Base-by-base conservation (phyloP, 1,284 basidiomycete species). In the Leccinum laetum region DNA sequence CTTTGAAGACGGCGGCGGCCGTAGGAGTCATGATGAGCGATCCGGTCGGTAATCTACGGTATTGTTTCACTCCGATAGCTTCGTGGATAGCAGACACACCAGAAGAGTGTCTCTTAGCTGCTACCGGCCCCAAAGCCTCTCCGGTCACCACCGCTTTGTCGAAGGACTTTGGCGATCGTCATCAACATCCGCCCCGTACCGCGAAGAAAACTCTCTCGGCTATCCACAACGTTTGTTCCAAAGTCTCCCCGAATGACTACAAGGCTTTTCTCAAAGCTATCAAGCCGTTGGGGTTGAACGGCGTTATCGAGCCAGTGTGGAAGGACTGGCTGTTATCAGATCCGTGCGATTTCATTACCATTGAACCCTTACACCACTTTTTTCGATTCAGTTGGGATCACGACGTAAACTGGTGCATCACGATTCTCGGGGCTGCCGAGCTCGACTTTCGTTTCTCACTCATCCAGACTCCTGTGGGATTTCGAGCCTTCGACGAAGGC, bases 261-360 rank as follows among this genome's bases (percentile, higher is more conserved):
- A 60, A 61, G 60, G 44, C 57, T 13, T 65, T 57, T 14, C 24
- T 67, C 14, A 61, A 58, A 32, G 52, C 37, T 14, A 26, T 46
- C 11, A 58, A 56, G 37, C 64, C 64, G 14, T 41, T 66, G 13
- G 29, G 24, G 3, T 53, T 53, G 16, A 68, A 68, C 32, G 62
- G 67, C 4, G 60, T 68, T 14, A 32, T 37, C 9, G 14, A 68
- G 6, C 64, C 67, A 8, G 61, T 69, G 16, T 68, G 67, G 64
- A 39, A 49, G 9, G 58, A 66, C 29, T 68, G 67, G 67, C 10
- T n/a, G 5, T 21, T 66, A 39, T 56, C 61, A 16, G 37, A 57
- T 8, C 67, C 67, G 9, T 53, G 55, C 13, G 16, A 58, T 13
- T 69, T 69, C 35, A 32, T 66, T 2, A 56, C 52, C 5, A 53